A percentile compares a stretch with the other conserved stretches of the same genome.
Evolutionary conservation across 2,329 filamentous ascomycete genomes (phyloP).

Genomic region (Hysterium pulicare): DNA sequence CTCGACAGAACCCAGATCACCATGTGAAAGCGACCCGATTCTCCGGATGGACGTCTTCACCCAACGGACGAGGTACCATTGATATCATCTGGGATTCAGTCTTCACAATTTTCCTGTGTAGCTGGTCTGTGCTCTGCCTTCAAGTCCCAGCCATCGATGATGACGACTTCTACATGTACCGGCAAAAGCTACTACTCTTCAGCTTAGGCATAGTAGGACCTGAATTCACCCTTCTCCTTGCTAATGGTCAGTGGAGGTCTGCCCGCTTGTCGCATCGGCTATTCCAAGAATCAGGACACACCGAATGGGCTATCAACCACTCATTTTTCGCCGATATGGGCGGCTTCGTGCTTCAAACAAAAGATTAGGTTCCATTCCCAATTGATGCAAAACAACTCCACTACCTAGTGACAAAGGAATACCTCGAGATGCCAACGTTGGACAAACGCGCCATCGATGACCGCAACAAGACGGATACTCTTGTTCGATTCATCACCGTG

Average conservation of each 20-base stretch:
- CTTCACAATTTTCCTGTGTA: slow-evolving; percentile 34
- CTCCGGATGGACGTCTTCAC: slow-evolving; percentile 30
- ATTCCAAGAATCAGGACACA: slow-evolving; percentile 13
- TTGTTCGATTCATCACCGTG: background rate
- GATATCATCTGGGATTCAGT: slow-evolving; percentile 29
- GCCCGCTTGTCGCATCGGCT: slow-evolving; percentile 26
- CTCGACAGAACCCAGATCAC: no score
- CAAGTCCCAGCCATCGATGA: slow-evolving; percentile 33
- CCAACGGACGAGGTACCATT: slow-evolving; percentile 29
- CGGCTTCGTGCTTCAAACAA: slow-evolving; percentile 8
- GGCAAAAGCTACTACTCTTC: slow-evolving; percentile 28
- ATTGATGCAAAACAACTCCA: slow-evolving; percentile 9
- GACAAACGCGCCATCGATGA: slow-evolving; percentile 6
- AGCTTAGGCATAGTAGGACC: slow-evolving; percentile 33
- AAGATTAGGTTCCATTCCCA: slow-evolving; percentile 7
- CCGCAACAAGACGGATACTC: slow-evolving; percentile 1
- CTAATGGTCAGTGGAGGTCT: slow-evolving; percentile 34
- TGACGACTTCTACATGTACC: slow-evolving; percentile 7
- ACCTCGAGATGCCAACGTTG: slow-evolving; percentile 19
- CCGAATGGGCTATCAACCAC: slow-evolving; percentile 15
- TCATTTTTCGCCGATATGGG: slow-evolving; percentile 17
- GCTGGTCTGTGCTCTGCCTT: slow-evolving; percentile 31
- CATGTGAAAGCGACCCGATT: no score
- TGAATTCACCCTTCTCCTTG: slow-evolving; percentile 31
- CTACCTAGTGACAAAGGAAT: slow-evolving; percentile 1